Percentiles rank a stretch among this genome's conserved stretches.
These are phyloP conservation scores for Sarcodon sp. DNA, from an alignment of 768 basidiomycete genomes.

Conservation along the genomic window DNA sequence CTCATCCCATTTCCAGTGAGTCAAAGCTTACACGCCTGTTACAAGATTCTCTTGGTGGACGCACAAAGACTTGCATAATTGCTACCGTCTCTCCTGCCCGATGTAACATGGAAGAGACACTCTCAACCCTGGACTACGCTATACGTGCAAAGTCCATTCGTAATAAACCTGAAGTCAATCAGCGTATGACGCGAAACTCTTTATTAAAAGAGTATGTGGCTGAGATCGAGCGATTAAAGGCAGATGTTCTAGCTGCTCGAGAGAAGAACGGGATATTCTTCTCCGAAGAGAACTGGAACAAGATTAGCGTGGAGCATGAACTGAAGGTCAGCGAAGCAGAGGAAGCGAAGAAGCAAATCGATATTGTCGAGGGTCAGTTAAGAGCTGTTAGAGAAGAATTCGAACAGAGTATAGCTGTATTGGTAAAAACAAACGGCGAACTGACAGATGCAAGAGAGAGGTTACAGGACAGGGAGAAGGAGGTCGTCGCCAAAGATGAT, in stretches of 20 bases:
- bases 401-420: constrained; percentile 72
- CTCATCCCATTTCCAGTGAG: constrained; percentile 41
- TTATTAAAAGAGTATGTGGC: constrained; percentile 87
- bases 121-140: constrained; percentile 96
- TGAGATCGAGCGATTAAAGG: constrained; percentile 89
- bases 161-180: constrained; percentile 92
- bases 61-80: constrained; percentile 95
- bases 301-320: constrained; percentile 69
- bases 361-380: constrained; percentile 76
- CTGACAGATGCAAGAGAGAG: constrained; percentile 46
- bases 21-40: constrained; percentile 95
- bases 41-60: constrained; percentile 97
- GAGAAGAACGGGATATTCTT: constrained; percentile 97
- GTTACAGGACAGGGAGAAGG: constrained; percentile 37
- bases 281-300: constrained; percentile 81
- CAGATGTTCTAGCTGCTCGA: constrained; percentile 79
- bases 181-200: constrained; percentile 84
- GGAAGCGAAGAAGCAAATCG: constrained; percentile 74
- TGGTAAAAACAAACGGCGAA: constrained; percentile 69
- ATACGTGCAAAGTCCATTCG: constrained; percentile 89
- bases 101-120: constrained; percentile 91
- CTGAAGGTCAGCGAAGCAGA: constrained; percentile 63
- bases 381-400: constrained; percentile 77
- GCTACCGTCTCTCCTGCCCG: constrained; percentile 92
- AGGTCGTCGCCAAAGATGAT: constrained; percentile 37